phyloP scores from a whole-genome alignment of 257 asterid species.

The Solanum acaule region DNA sequence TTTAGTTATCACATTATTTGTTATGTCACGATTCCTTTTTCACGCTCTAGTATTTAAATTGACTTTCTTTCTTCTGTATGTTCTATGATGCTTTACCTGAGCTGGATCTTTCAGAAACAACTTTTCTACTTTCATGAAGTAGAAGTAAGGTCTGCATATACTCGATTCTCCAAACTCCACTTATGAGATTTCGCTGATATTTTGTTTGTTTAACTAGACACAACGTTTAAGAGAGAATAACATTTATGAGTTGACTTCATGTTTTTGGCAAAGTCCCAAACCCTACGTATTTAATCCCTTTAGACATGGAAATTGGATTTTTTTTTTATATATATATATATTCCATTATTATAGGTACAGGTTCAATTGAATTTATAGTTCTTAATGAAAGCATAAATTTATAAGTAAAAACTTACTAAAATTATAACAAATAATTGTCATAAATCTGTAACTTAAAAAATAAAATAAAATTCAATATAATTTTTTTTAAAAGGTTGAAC shows the following conservation, averaged over 20 bases:
- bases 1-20: neutral
- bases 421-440: neutral
- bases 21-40: no score
- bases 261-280: neutral
- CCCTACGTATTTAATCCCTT: neutral
- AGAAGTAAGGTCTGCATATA: no score
- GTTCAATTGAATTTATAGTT: neutral
- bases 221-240: neutral
- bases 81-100: no score
- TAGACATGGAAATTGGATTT: neutral
- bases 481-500: no score
- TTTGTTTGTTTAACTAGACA: neutral
- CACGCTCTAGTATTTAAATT: neutral
- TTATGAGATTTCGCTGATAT: no score
- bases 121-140: neutral
- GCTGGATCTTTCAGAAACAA: accelerated
- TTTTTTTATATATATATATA: no score
- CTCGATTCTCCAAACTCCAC: neutral
- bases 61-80: neutral
- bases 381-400: neutral
- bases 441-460: no score
- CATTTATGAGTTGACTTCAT: neutral
- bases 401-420: no score
- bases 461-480: no score
- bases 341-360: no score